phyloP scores from a whole-genome alignment of 371 early-diverging fungal genomes.

The Lichtheimia corymbifera region DNA sequence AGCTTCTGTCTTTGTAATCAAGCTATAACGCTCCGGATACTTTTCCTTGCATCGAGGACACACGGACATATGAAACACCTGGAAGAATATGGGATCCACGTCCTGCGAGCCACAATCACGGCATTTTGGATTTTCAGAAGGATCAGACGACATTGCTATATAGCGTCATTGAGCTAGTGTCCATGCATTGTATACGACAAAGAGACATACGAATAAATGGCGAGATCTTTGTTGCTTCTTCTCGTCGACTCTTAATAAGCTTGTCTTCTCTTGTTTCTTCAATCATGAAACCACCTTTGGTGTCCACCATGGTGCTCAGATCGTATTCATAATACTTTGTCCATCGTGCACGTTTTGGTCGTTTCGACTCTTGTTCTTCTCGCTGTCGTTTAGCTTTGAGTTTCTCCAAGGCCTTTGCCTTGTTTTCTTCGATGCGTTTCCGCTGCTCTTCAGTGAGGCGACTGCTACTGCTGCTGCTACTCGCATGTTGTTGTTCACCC shows the following conservation, averaged over 20 bases:
- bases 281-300: conserved; percentile 61
- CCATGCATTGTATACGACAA: not conserved
- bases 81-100: conserved; percentile 69
- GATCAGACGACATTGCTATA: conserved; percentile 60
- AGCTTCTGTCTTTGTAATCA: conserved; percentile 94
- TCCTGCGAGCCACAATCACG: conserved; percentile 80
- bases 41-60: conserved; percentile 76
- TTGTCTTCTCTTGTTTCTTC: conserved; percentile 50
- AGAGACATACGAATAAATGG: conserved; percentile 54
- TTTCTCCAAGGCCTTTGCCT: conserved; percentile 20
- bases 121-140: conserved; percentile 69
- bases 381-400: conserved; percentile 9
- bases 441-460: conserved; percentile 19
- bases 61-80: conserved; percentile 71
- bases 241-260: conserved; percentile 14
- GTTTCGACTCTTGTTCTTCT: not conserved
- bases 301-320: conserved; percentile 33
- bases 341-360: conserved; percentile 23
- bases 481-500: no score
- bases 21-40: conserved; percentile 82
- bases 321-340: conserved; percentile 31
- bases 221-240: conserved; percentile 29
- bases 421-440: conserved; percentile 21
- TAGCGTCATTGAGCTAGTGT: conserved; percentile 1
- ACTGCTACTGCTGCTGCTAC: not conserved